A percentile compares a stretch with the other conserved stretches of the same genome.
Conservation (phyloP, 2,329 filamentous ascomycete species). For the Dissoconium aciculare region DNA sequence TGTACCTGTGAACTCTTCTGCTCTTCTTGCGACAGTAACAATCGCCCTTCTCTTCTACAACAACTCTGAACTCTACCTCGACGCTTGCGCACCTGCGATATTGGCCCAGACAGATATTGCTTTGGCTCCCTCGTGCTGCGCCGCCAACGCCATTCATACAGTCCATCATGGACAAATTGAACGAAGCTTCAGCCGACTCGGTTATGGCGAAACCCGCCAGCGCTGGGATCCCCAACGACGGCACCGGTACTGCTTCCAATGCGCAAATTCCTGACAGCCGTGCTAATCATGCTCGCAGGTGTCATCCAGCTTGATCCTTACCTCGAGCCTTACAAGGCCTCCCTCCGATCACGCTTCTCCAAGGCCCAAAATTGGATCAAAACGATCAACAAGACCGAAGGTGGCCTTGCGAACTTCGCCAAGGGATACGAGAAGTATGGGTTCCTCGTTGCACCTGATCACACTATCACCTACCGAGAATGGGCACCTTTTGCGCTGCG, state of each 20-base stretch:
- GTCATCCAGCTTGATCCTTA: conserved; percentile 79
- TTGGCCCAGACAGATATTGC: no score
- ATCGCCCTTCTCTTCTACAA: no score
- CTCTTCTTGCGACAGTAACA: no score
- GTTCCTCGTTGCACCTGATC: conserved; percentile 64
- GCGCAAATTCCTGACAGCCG: conserved; percentile 49
- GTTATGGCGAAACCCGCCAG: conserved; percentile 32
- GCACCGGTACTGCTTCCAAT: conserved; percentile 53
- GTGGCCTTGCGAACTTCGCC: conserved; percentile 82
- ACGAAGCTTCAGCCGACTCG: conserved; percentile 32
- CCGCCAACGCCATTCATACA: no score
- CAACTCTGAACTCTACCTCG: no score
- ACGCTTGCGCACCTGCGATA: no score
- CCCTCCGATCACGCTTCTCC: conserved; percentile 59
- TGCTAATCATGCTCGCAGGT: conserved; percentile 55
- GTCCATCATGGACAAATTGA: conserved; percentile 29
- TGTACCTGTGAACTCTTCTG: no score
- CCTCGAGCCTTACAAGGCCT: conserved; percentile 69
- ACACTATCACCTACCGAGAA: conserved; percentile 81
- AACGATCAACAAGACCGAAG: conserved; percentile 67
- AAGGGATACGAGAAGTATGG: conserved; percentile 76
- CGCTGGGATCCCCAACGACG: conserved; percentile 47
- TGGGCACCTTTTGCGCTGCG: conserved; percentile 85
- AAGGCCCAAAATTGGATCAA: conserved; percentile 79
- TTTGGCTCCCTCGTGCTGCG: no score